Evolutionary conservation across 352 stramenopile genomes (phyloP).

Genomic region (Phytophthora cryptogea): DNA sequence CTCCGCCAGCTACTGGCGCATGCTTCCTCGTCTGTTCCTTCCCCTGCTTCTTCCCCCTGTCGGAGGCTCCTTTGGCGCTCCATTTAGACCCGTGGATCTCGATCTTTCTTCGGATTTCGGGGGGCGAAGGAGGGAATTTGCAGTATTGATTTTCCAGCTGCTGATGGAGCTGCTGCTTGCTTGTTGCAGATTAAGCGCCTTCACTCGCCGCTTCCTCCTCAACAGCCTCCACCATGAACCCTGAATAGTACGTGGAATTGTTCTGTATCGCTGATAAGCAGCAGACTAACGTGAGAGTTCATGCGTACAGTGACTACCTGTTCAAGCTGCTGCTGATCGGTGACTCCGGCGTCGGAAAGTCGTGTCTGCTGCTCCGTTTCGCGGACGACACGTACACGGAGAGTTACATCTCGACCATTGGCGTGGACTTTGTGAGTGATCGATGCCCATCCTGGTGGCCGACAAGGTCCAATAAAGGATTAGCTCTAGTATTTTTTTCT

Average conservation of each 20-base stretch:
- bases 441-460: background rate
- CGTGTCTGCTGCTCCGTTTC: slow-evolving; percentile 98
- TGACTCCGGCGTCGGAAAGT: slow-evolving; percentile 98
- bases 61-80: background rate
- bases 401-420: slow-evolving; percentile 99
- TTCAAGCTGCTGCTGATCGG: slow-evolving; percentile 99
- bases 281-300: slow-evolving; percentile 18
- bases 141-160: background rate
- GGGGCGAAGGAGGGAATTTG: slow-evolving; percentile 6
- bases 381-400: slow-evolving; percentile 99
- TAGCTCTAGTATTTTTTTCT: slow-evolving; percentile 7
- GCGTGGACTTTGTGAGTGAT: slow-evolving; percentile 98
- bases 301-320: slow-evolving; percentile 93
- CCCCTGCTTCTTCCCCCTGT: background rate
- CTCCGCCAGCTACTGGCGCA: background rate
- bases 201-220: slow-evolving; percentile 22
- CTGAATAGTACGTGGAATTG: slow-evolving; percentile 89
- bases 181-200: slow-evolving; percentile 33
- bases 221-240: slow-evolving; percentile 78
- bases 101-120: slow-evolving; percentile 25
- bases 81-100: slow-evolving; percentile 17
- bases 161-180: slow-evolving; percentile 11
- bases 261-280: background rate
- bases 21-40: background rate
- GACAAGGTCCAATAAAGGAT: background rate